Evolutionary conservation across 2,329 filamentous ascomycete species (phyloP).

Genomic region (Sphaerulina vaccinii): DNA sequence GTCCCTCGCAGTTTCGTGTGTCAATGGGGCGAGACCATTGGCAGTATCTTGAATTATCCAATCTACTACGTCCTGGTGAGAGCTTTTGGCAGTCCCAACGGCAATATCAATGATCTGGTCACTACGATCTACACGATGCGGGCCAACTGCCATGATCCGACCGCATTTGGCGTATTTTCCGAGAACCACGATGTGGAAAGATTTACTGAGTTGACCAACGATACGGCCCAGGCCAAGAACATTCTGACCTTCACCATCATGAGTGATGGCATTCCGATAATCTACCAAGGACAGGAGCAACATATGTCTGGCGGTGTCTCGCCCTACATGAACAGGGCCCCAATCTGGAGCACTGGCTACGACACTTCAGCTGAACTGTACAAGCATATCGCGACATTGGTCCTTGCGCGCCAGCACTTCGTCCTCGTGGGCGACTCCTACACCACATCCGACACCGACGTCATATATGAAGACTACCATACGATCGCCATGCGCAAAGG

Average conservation of each 20-base stretch:
- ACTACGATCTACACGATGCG: constrained; percentile 37
- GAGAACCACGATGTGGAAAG: constrained; percentile 46
- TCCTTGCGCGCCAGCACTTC: constrained; percentile 46
- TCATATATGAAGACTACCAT: constrained; percentile 46
- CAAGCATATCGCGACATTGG: constrained; percentile 42
- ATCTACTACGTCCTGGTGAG: constrained; percentile 41
- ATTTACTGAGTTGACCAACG: constrained; percentile 40
- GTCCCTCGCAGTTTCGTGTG: constrained; percentile 33
- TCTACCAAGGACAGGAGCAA: constrained; percentile 47
- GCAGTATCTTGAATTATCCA: constrained; percentile 41
- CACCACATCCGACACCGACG: constrained; percentile 42
- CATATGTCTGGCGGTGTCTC: constrained; percentile 38
- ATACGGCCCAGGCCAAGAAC: constrained; percentile 41
- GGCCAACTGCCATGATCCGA: constrained; percentile 39
- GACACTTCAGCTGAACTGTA: constrained; percentile 43
- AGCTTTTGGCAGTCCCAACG: constrained; percentile 39
- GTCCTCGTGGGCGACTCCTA: constrained; percentile 42
- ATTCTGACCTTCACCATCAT: constrained; percentile 42
- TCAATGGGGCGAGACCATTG: constrained; percentile 38
- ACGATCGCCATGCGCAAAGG: constrained; percentile 50
- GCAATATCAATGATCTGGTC: constrained; percentile 42
- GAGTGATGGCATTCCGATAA: constrained; percentile 44
- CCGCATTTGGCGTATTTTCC: constrained; percentile 40
- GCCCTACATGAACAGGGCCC: constrained; percentile 39
- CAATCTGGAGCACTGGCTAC: constrained; percentile 42